Percentiles rank a stretch among this genome's conserved stretches.
These are phyloP conservation scores for Backusella morwellensis DNA, from an alignment of 192 early-diverging fungal species.

Conservation along the genomic window DNA sequence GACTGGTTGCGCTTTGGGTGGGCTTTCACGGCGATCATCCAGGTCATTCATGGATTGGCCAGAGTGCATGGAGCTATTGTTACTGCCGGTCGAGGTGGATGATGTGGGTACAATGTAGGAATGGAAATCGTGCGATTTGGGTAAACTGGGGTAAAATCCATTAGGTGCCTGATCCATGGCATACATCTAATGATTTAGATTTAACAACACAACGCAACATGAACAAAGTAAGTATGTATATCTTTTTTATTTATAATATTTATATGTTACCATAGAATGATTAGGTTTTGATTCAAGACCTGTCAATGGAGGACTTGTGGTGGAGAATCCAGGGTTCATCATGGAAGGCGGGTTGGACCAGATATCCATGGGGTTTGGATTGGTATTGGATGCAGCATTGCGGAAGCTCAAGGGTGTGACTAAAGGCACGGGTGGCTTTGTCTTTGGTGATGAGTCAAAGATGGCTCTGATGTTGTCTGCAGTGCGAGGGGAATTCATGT, in stretches of 20 bases:
- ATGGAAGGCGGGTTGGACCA: conserved; percentile 12
- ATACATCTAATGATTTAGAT: background rate
- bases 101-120: conserved; percentile 12
- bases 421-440: background rate
- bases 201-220: background rate
- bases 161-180: background rate
- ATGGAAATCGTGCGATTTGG: conserved; percentile 9
- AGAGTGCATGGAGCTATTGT: conserved; percentile 19
- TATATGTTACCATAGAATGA: conserved; percentile 14
- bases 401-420: background rate
- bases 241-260: background rate
- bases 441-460: conserved; percentile 9
- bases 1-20: background rate
- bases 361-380: conserved; percentile 2
- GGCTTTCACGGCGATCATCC: conserved; percentile 5
- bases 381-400: conserved; percentile 2
- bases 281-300: conserved; percentile 10
- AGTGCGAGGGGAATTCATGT: conserved; percentile 13
- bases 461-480: conserved; percentile 21
- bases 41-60: conserved; percentile 14
- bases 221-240: background rate
- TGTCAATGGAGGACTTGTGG: background rate
- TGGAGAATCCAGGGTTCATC: conserved; percentile 4
- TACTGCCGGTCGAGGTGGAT: conserved; percentile 19
- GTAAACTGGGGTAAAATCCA: conserved; percentile 2